Conservation (phyloP, 129 eudicot genomes). For the Chrysanthemum makinoi region DNA sequence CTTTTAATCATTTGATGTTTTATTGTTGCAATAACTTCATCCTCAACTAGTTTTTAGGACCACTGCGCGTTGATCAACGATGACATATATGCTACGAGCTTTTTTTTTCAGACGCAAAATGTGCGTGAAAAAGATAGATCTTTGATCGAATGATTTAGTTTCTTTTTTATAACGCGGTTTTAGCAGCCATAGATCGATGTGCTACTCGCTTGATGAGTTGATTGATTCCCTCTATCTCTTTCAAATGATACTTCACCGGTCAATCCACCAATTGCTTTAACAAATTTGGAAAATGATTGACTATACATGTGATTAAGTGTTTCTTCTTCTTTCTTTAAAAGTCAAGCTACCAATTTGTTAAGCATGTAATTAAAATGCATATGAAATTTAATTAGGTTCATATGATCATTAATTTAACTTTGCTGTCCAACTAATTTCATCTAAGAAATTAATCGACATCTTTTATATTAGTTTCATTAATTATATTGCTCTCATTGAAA, state of each 20-base stretch:
- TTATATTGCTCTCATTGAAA: background rate
- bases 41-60: slow-evolving; percentile 55
- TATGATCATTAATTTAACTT: background rate
- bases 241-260: slow-evolving; percentile 19
- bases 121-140: slow-evolving; percentile 9
- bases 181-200: background rate
- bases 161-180: background rate
- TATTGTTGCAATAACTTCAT: slow-evolving; percentile 38
- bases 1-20: slow-evolving; percentile 29
- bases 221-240: slow-evolving; percentile 7
- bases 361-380: background rate
- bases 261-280: slow-evolving; percentile 15
- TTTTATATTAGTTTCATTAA: no score
- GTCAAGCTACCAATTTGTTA: background rate
- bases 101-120: slow-evolving; percentile 6
- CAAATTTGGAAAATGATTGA: slow-evolving; percentile 16
- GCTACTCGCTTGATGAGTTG: slow-evolving; percentile 20
- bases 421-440: slow-evolving; percentile 25
- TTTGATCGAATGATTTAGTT: slow-evolving; percentile 6
- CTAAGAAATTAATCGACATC: slow-evolving; percentile 4
- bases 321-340: background rate
- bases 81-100: background rate
- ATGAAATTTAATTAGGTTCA: slow-evolving; percentile 13
- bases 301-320: background rate
- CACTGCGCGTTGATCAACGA: slow-evolving; percentile 35